phyloP scores from a whole-genome alignment of 805 yeast genomes.

The Nakazawaea laoshanensis region DNA sequence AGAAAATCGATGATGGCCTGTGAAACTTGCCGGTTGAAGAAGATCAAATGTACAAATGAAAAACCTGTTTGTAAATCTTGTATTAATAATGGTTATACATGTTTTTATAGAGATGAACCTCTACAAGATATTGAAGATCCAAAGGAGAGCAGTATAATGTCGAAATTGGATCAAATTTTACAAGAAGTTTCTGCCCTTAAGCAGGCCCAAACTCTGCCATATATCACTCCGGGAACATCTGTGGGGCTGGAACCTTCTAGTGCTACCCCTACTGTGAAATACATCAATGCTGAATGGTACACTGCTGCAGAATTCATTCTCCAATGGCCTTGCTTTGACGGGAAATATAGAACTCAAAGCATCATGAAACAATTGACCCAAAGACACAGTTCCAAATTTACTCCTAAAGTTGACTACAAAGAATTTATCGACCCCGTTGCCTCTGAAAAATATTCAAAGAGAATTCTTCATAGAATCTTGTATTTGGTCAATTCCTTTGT shows the following conservation, averaged over 20 bases:
- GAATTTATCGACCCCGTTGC: conserved; percentile 4
- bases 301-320: conserved; percentile 6
- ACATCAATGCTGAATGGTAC: conserved; percentile 5
- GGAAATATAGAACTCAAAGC: background rate
- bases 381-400: background rate
- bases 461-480: conserved; percentile 4
- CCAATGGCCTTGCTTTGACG: conserved; percentile 8
- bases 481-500: conserved; percentile 9
- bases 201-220: background rate
- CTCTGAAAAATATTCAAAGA: background rate
- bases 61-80: conserved; percentile 7
- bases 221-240: conserved; percentile 3
- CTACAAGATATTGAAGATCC: background rate
- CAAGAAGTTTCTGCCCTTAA: conserved; percentile 1
- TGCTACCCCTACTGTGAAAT: background rate
- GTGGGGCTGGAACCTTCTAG: background rate
- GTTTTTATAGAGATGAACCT: conserved; percentile 6
- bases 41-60: conserved; percentile 18
- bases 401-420: background rate
- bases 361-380: background rate
- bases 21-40: conserved; percentile 20
- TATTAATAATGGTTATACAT: background rate
- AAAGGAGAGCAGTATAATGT: background rate
- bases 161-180: conserved; percentile 6
- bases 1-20: conserved; percentile 19